A percentile compares a stretch with the other conserved stretches of the same genome.
Conservation (phyloP, 2,329 filamentous ascomycete species). For the Scytalidium lignicola region DNA sequence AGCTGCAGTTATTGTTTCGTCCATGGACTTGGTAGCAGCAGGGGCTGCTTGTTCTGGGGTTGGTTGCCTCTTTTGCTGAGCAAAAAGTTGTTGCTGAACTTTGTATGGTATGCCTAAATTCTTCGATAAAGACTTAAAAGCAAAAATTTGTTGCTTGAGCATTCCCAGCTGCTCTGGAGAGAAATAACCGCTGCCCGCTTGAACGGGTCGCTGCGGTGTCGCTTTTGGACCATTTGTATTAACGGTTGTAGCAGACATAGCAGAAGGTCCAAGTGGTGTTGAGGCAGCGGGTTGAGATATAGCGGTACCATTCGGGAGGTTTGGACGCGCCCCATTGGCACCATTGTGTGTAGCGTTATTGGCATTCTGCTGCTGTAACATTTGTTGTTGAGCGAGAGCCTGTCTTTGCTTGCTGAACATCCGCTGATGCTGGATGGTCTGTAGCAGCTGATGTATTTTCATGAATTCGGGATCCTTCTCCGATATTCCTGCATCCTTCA, state of each 20-base stretch:
- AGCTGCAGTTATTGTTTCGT: conserved; percentile 31
- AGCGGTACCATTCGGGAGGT: conserved; percentile 8
- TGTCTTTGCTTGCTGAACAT: conserved; percentile 33
- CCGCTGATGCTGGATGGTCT: conserved; percentile 62
- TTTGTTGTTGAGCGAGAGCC: conserved; percentile 49
- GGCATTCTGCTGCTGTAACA: conserved; percentile 42
- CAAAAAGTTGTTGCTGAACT: conserved; percentile 79
- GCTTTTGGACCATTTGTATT: conserved; percentile 16
- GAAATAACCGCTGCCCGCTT: conserved; percentile 53
- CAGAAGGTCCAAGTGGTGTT: conserved; percentile 24
- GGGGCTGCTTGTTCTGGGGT: conserved; percentile 13
- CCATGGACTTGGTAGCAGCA: conserved; percentile 18
- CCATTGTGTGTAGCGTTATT: conserved; percentile 51
- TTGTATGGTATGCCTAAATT: conserved; percentile 74
- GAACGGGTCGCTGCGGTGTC: conserved; percentile 21
- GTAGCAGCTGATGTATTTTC: conserved; percentile 72
- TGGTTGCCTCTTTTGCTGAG: conserved; percentile 56
- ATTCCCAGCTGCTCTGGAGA: conserved; percentile 73
- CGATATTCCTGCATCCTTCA: conserved; percentile 80
- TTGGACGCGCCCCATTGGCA: conserved; percentile 43
- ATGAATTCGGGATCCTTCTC: conserved; percentile 81
- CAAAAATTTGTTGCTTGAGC: conserved; percentile 79
- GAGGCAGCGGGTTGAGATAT: conserved; percentile 14
- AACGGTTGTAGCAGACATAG: conserved; percentile 18
- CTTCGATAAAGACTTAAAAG: conserved; percentile 86